These are phyloP conservation scores for Coleophoma cylindrospora DNA, from an alignment of 2,329 filamentous ascomycete species.

Conservation along the genomic window DNA sequence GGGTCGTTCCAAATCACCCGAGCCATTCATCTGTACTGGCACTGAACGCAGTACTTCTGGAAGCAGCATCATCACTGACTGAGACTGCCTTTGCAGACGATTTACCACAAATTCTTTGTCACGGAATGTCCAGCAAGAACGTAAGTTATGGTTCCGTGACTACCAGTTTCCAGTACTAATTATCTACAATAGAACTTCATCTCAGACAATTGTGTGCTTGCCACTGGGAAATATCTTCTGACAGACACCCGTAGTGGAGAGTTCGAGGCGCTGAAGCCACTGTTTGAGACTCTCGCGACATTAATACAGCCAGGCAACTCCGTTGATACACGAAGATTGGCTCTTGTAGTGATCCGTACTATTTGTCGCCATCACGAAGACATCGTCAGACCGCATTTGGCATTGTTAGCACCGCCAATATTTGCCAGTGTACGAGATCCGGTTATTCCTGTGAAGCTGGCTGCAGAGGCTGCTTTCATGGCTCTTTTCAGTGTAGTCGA, in stretches of 20 bases:
- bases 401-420: conserved; percentile 73
- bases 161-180: too few relatives aligned
- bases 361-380: conserved; percentile 75
- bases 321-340: conserved; percentile 77
- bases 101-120: conserved; percentile 69
- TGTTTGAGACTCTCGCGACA: conserved; percentile 73
- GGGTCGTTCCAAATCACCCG: conserved; percentile 73
- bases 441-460: conserved; percentile 91
- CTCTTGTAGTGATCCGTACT: conserved; percentile 84
- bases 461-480: conserved; percentile 91
- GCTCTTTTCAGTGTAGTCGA: conserved; percentile 87
- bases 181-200: conserved; percentile 60
- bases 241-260: conserved; percentile 58
- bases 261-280: conserved; percentile 71
- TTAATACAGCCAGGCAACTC: conserved; percentile 74
- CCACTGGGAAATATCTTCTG: conserved; percentile 86
- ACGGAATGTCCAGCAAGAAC: conserved; percentile 72
- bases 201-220: conserved; percentile 82
- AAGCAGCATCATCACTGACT: conserved; percentile 67
- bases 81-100: conserved; percentile 65
- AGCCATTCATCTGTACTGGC: conserved; percentile 77
- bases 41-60: conserved; percentile 82
- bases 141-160: conserved; percentile 42
- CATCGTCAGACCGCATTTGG: conserved; percentile 74
- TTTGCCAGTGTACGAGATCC: conserved; percentile 88